phyloP scores from a whole-genome alignment of 495 filamentous ascomycete species.

The Talaromyces liani region DNA sequence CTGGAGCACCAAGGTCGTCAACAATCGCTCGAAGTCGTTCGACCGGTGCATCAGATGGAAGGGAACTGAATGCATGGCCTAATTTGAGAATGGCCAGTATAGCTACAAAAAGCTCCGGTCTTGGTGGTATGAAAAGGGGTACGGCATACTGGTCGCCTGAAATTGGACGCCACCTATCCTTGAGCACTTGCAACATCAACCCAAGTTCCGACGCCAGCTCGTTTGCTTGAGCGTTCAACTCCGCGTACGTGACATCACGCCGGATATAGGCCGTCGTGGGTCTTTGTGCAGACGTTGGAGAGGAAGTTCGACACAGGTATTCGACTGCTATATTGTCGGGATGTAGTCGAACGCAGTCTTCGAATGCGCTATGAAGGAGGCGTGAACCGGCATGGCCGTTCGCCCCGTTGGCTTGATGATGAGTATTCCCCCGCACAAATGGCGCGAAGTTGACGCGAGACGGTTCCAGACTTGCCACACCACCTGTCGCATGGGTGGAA shows the following conservation, averaged over 20 bases:
- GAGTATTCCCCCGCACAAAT: not conserved
- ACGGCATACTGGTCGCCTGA: not conserved
- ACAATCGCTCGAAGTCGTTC: not conserved
- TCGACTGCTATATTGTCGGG: conserved; percentile 2
- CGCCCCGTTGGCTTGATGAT: not conserved
- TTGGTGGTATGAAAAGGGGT: not conserved
- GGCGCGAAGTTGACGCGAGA: not conserved
- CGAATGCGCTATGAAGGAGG: conserved; percentile 1
- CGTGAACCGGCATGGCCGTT: not conserved
- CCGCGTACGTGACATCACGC: not conserved
- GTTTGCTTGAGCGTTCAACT: conserved; percentile 1
- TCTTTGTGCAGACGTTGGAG: not conserved
- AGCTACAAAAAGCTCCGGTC: not conserved
- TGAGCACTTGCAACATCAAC: not conserved
- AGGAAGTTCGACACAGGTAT: not conserved
- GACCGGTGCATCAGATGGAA: not conserved
- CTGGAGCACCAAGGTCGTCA: not conserved
- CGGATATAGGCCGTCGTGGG: not conserved
- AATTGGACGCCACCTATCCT: not conserved
- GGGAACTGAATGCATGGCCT: not conserved
- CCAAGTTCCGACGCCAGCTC: not conserved
- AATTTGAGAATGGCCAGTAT: conserved; percentile 2
- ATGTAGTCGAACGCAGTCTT: not conserved
- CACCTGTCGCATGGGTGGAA: not conserved
- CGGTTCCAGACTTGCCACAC: not conserved